phyloP scores from a whole-genome alignment of 2,329 filamentous ascomycete species.

The Didymella sp. region DNA sequence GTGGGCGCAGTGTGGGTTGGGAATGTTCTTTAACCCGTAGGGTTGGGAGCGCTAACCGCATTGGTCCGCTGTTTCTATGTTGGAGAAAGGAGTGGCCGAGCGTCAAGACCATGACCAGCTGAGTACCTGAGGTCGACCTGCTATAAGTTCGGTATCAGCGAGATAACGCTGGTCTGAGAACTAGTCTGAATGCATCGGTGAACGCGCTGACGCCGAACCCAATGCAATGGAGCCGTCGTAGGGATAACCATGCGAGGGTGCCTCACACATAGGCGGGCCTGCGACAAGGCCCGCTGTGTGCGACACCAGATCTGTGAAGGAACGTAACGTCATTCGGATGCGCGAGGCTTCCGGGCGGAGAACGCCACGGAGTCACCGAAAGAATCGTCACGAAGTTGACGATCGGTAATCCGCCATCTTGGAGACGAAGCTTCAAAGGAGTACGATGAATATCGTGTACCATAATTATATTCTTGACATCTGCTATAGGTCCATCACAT shows the following conservation, averaged over 20 bases:
- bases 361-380: slow-evolving; percentile 14
- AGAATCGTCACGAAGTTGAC: slow-evolving; percentile 5
- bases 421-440: slow-evolving; percentile 8
- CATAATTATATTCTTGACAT: slow-evolving; percentile 1
- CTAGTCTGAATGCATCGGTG: slow-evolving; percentile 14
- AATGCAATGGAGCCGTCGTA: slow-evolving; percentile 6
- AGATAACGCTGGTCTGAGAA: slow-evolving; percentile 15
- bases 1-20: slow-evolving; percentile 18
- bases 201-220: slow-evolving; percentile 7
- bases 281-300: slow-evolving; percentile 13
- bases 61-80: slow-evolving; percentile 20
- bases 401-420: slow-evolving; percentile 4
- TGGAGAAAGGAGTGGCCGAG: slow-evolving; percentile 25
- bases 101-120: slow-evolving; percentile 25
- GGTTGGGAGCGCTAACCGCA: slow-evolving; percentile 21
- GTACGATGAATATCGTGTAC: background rate
- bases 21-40: slow-evolving; percentile 27
- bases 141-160: slow-evolving; percentile 20
- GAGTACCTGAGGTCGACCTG: slow-evolving; percentile 9
- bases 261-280: slow-evolving; percentile 12
- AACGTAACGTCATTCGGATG: slow-evolving; percentile 17
- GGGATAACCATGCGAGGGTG: slow-evolving; percentile 13
- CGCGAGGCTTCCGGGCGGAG: background rate
- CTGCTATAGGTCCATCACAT: background rate
- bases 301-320: slow-evolving; percentile 3